phyloP scores from a whole-genome alignment of 176 grass and related monocot genomes.

The Zea mays region DNA sequence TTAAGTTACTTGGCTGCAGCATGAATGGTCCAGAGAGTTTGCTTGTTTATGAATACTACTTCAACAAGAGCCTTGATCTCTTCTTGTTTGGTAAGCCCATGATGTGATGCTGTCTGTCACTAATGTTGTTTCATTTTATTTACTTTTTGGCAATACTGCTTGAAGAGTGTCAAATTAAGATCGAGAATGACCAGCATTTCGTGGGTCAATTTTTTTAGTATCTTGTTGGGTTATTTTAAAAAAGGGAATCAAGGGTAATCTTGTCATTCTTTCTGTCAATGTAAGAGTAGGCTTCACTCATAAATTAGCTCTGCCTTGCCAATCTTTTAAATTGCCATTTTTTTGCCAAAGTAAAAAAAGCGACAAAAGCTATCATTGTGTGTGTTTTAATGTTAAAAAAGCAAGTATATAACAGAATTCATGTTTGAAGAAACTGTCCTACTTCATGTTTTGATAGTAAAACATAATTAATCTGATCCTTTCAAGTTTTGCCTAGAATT shows the following conservation, averaged over 20 bases:
- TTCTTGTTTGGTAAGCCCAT: slow-evolving; percentile 71
- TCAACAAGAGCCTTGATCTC: slow-evolving; percentile 75
- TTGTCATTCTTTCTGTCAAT: neutral
- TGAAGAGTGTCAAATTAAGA: neutral
- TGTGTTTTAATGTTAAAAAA: neutral
- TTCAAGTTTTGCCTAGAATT: neutral
- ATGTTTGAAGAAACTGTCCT: neutral
- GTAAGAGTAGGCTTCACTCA: neutral
- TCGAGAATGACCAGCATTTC: neutral
- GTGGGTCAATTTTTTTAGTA: neutral
- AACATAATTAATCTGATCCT: neutral
- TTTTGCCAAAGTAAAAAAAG: neutral
- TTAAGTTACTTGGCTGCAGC: slow-evolving; percentile 81
- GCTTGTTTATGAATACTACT: slow-evolving; percentile 89
- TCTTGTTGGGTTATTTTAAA: neutral
- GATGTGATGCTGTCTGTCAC: neutral
- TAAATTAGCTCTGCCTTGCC: neutral
- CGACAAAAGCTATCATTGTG: neutral
- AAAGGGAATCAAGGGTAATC: neutral
- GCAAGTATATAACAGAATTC: neutral
- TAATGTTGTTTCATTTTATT: slow-evolving; percentile 4
- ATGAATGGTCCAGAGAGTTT: slow-evolving; percentile 80
- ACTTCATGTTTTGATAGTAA: neutral
- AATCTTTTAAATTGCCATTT: neutral
- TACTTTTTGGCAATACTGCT: neutral